Base-by-base conservation (phyloP, 305 asterid genomes). In the Rubia tinctorum region DNA sequence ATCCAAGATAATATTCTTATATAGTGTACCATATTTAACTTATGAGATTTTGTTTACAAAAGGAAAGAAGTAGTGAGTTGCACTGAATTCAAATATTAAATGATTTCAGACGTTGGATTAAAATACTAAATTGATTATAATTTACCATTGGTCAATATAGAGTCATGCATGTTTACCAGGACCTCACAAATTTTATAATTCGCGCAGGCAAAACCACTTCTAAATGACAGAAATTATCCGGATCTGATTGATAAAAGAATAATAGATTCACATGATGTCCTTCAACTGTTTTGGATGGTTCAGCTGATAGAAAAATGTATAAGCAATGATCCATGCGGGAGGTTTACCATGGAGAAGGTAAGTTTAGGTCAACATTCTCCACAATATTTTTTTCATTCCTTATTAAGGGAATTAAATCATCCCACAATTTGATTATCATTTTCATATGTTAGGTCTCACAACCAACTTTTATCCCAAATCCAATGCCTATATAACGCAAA, bases 261-360 rank as follows among this genome's bases (percentile, higher is more conserved):
- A 45, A 61, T 76, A 20, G 97, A 91, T 60, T 81, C 86, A 64
- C 86, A 86, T 70, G 96, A 91, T 80, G 80, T 91, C 59, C 90
- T 86, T 77, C 93, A 91, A 69, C 90, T 91, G 7, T 88, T 86
- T 71, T 86, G 90, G 88, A 84, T 91, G 96, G 92, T 91, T 44
- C 81, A 78, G 43, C 82, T 86, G 20, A 91, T 88, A 0, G 92
- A 86, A 56, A 84, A 78, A 66, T 91, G 97, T 45, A 88, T 91
- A 25, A 75, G 86, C 42, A 79, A 73, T 74, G 84, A 85, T 73
- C 92, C 96, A 20, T 65, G 79, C 55, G 49, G 84, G 13, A 83
- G 97, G 77, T 81, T 83, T 67, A 78, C 89, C 6, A 91, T 91
- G 88, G 82, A 83, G 75, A 83, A 82, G 90, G 97, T 89, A 81